Conservation (phyloP, 139 green algal genomes). For the Astrephomene gubernaculifera region DNA sequence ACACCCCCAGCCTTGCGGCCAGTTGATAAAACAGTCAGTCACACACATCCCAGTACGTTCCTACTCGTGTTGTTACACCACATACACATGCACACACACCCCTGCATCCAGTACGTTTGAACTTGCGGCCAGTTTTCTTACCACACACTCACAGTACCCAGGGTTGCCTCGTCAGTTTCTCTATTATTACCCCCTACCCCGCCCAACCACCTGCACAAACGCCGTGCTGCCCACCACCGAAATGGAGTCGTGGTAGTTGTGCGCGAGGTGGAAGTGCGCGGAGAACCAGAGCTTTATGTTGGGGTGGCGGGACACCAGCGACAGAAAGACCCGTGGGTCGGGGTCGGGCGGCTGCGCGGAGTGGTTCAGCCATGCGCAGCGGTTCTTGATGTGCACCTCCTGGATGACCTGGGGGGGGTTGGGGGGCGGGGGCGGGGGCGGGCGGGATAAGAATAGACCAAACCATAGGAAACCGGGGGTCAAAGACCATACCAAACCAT, state of each 20-base stretch:
- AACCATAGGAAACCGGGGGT: no score
- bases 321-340: constrained; percentile 72
- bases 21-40: no score
- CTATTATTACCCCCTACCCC: not conserved
- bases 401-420: constrained; percentile 64
- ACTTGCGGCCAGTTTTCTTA: no score
- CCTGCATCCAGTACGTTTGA: no score
- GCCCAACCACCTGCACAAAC: constrained; percentile 70
- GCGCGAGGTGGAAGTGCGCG: constrained; percentile 80
- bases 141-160: no score
- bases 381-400: constrained; percentile 89
- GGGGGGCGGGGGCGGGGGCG: not conserved
- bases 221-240: constrained; percentile 69
- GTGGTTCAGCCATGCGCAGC: constrained; percentile 78
- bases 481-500: no score
- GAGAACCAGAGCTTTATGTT: constrained; percentile 43
- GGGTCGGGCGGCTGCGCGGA: no score
- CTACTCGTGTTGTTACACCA: no score
- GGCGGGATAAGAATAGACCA: not conserved
- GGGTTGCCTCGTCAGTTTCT: no score
- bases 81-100: no score
- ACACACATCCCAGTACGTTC: no score
- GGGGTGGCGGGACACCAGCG: constrained; percentile 48
- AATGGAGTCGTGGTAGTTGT: constrained; percentile 84
- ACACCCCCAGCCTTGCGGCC: no score